Base-by-base conservation (phyloP, 2,329 filamentous ascomycete species). In the Sporothrix phasma region DNA sequence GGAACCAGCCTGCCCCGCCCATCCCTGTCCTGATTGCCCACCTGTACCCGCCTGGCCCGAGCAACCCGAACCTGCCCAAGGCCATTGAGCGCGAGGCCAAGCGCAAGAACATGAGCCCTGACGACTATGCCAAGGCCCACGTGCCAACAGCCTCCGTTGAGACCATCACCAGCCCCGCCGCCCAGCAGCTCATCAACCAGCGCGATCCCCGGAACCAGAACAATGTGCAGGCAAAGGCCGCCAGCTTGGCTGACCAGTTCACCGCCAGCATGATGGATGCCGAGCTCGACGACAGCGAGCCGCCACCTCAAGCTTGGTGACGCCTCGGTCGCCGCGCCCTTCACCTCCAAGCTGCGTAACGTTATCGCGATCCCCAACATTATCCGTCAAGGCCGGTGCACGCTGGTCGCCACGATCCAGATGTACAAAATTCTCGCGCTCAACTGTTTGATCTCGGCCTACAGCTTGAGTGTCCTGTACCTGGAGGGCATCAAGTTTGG, bases 371-470 rank as follows among this genome's bases (percentile, higher is more conserved):
- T 99, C 65, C 93, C 94, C 61, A 99, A 99, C 78, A 99, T 99
- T 71, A 94, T 99, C 72, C 90, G 94, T 65, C 94, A 99, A 79
- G 94, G 94, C 65, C 89, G 94, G 67, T 99, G 94, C 80, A 99
- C 94, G 7, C 85, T 99, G 22, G 94, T 99, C 63, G 94, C 94
- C 37, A 99, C 94, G 0, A 97, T 99, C 69, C 94, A 99, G 80
- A 99, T 99, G 93, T 99, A 99, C 86, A 99, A 97, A 83, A 99
- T 99, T 71, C 84, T 99, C 61, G 94, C 94, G 7, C 80, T 99
- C 66, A 99, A 99, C 81, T 99, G 94, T 74, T 81, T 99, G 70
- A 99, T 99, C 74, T 96, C 90, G 70, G 94, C 94, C 43, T 99
- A 99, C 84, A 96, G 91, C 76, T 78, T 99, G 73, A 95, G 90